phyloP scores from a whole-genome alignment of 2,329 filamentous ascomycete genomes.

The Colletotrichum cereale region DNA sequence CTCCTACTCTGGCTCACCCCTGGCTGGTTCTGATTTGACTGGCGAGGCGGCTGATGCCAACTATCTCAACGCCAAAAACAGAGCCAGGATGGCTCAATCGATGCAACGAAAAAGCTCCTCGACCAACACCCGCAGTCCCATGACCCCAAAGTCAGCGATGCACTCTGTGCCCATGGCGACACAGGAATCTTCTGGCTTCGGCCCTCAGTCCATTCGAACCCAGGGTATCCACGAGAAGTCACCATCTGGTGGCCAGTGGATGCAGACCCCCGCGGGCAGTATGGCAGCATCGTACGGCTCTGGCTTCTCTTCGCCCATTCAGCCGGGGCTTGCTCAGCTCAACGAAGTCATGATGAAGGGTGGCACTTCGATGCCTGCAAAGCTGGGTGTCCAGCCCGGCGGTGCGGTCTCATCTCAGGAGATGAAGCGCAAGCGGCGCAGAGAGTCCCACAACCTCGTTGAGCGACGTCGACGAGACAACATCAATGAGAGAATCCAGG shows the following conservation, averaged over 20 bases:
- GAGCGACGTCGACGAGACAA: slow-evolving; percentile 96
- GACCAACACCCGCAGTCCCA: slow-evolving; percentile 81
- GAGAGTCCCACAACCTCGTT: slow-evolving; percentile 96
- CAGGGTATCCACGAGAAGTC: slow-evolving; percentile 81
- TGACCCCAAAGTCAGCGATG: slow-evolving; percentile 89
- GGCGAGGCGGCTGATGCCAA: slow-evolving; percentile 63
- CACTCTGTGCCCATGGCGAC: slow-evolving; percentile 76
- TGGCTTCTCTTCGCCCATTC: slow-evolving; percentile 86
- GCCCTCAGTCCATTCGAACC: slow-evolving; percentile 82
- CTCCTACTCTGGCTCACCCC: slow-evolving; percentile 64
- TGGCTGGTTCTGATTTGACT: slow-evolving; percentile 62
- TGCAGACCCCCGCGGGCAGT: slow-evolving; percentile 83
- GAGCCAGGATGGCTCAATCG: slow-evolving; percentile 69
- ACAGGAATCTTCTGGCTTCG: slow-evolving; percentile 78
- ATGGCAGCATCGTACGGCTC: slow-evolving; percentile 90
- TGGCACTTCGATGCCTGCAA: slow-evolving; percentile 89
- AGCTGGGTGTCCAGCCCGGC: slow-evolving; percentile 71
- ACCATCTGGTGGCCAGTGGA: slow-evolving; percentile 84
- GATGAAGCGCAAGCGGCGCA: slow-evolving; percentile 89
- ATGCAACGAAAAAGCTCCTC: slow-evolving; percentile 83
- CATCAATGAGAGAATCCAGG: slow-evolving; percentile 98
- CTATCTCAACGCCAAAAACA: slow-evolving; percentile 70
- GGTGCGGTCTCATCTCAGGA: slow-evolving; percentile 82
- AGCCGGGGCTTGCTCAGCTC: slow-evolving; percentile 79
- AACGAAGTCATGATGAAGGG: slow-evolving; percentile 91